Base-by-base conservation (phyloP, 768 basidiomycete genomes). In the Lyophyllum semitale region DNA sequence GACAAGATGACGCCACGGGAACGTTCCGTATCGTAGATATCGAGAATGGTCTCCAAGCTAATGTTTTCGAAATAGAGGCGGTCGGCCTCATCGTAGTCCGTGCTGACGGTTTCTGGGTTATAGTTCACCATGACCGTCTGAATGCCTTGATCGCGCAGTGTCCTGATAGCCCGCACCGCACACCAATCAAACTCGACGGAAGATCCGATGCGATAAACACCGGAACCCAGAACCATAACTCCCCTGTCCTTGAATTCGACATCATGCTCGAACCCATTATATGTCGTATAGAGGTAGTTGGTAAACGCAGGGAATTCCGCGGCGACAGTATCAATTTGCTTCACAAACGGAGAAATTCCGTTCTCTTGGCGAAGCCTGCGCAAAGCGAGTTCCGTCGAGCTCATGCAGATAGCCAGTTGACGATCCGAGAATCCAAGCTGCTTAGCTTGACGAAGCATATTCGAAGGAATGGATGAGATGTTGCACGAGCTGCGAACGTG, bases 101-200 rank as follows among this genome's bases (percentile, higher is more conserved):
- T 98, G 66, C 91, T 94, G 71, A 99, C 97, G 1, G 97, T 99
- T 77, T 98, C 96, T 13, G 96, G 97, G 72, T 99, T 98, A 75
- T 98, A 98, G 77, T 99, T 98, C 77, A 98, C 91, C 96, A 98
- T 99, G 71, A 98, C 85, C 4, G 96, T 98, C 59, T 92, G 93
- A 46, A 94, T 75, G 17, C 95, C 95, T 65, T 91, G 88, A n/a
- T 96, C 91, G 60, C 95, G 93, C 26, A 99, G 80, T 0, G 97
- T 98, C 62, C 96, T 80, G 68, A 98, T 98, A 29, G 95, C 94
- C 46, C 95, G 89, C 50, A 99, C 96, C 15, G 96, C 97, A 71
- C 96, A 98, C 96, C 96, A 99, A 70, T 98, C 96, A 74, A 99
- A 98, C 75, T 99, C 96, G 71, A 99, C 96, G 4, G 95, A 98